Percentiles rank a stretch among this genome's conserved stretches.
Evolutionary conservation across 2,329 filamentous ascomycete species (phyloP).

Genomic region (Sarocladium oryzae): DNA sequence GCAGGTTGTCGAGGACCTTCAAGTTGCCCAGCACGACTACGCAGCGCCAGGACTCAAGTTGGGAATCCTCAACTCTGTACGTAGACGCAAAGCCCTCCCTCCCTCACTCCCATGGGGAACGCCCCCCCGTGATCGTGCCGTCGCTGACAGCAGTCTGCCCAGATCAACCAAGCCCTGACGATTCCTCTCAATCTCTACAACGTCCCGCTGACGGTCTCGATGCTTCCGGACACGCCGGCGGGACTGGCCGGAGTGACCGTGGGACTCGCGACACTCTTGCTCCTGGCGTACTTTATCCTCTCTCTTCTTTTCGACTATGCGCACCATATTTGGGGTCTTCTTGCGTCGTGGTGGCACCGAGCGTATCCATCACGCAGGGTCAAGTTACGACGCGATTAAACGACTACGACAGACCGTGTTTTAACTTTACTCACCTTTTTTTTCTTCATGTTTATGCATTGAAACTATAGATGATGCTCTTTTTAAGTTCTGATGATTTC

Average conservation of each 20-base stretch:
- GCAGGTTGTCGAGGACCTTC: not conserved
- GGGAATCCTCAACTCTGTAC: not conserved
- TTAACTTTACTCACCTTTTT: not conserved
- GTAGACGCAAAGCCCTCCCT: too few relatives aligned
- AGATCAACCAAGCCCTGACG: not conserved
- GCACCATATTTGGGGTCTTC: not conserved
- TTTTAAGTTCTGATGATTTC: too few relatives aligned
- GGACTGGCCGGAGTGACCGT: not conserved
- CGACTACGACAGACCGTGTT: not conserved
- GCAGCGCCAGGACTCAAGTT: not conserved
- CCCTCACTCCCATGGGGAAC: not conserved
- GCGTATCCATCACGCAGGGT: too few relatives aligned
- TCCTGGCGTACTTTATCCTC: not conserved
- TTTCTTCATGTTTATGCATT: too few relatives aligned
- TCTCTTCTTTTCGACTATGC: not conserved
- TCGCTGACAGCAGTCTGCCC: not conserved
- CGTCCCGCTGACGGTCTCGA: not conserved
- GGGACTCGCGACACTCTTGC: not conserved
- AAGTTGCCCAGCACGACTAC: not conserved
- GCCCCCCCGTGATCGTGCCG: not conserved
- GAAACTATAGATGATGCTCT: too few relatives aligned
- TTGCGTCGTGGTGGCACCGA: not conserved
- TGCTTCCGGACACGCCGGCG: not conserved
- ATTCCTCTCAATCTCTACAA: not conserved
- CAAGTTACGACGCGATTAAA: not conserved